Percentiles rank a stretch among this genome's conserved stretches.
These are phyloP conservation scores for Eucalyptus shirleyi DNA, from an alignment of 345 rosid species.

Conservation along the genomic window DNA sequence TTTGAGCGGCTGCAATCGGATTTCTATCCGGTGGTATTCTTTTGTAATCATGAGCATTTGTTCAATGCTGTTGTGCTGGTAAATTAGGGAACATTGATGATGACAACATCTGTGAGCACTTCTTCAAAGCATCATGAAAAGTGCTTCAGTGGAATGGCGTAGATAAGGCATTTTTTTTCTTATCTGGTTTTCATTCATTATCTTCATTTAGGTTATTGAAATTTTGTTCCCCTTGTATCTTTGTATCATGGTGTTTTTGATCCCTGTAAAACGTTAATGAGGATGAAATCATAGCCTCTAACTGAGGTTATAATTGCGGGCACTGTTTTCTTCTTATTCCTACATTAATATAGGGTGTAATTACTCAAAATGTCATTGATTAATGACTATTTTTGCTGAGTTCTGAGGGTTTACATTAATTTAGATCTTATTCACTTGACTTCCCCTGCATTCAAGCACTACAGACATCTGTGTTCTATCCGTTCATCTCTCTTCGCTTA, in stretches of 20 bases:
- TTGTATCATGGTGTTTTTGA: not conserved
- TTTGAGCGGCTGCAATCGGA: slow-evolving; percentile 24
- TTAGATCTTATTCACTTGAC: not conserved
- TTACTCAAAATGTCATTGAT: not conserved
- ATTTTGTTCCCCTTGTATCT: not conserved
- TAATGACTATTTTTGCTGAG: not conserved
- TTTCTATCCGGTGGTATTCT: slow-evolving; percentile 10
- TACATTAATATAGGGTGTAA: not conserved
- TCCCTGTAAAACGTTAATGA: not conserved
- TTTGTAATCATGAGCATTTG: not conserved
- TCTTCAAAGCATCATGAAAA: not conserved
- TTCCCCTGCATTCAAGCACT: not conserved
- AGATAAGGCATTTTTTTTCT: not conserved
- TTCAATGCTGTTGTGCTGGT: not conserved
- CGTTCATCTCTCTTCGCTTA: not conserved
- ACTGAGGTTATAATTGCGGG: not conserved
- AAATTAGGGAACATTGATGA: not conserved
- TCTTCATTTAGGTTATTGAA: not conserved
- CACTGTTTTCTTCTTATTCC: not conserved
- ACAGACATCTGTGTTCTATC: not conserved
- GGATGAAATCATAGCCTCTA: not conserved
- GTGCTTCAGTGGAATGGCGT: not conserved
- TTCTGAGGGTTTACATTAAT: not conserved
- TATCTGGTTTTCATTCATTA: not conserved
- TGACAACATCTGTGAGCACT: not conserved